Evolutionary conservation across 2,329 filamentous ascomycete genomes (phyloP).

Genomic region (Tolypocladium tropicale): DNA sequence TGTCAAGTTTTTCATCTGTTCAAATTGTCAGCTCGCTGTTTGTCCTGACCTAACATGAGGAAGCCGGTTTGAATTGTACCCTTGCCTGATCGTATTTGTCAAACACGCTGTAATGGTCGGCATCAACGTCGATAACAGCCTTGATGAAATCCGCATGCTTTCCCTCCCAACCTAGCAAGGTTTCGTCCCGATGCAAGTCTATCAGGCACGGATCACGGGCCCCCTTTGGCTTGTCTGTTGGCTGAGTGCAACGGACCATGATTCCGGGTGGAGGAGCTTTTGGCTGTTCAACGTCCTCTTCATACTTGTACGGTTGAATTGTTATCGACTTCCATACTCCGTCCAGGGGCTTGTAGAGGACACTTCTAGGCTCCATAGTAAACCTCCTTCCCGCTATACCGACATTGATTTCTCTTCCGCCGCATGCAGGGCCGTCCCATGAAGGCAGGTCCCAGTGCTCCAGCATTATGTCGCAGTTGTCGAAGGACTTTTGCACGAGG

Average conservation of each 20-base stretch:
- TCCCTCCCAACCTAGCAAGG: slow-evolving; percentile 17
- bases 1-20: slow-evolving; percentile 6
- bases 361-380: slow-evolving; percentile 6
- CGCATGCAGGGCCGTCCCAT: slow-evolving; percentile 10
- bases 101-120: slow-evolving; percentile 17
- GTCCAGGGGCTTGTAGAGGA: slow-evolving; percentile 11
- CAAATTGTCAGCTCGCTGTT: not conserved
- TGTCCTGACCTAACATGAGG: not conserved
- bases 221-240: slow-evolving; percentile 3
- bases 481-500: slow-evolving; percentile 16
- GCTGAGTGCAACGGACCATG: slow-evolving; percentile 11
- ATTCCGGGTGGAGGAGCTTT: slow-evolving; percentile 13
- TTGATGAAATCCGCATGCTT: slow-evolving; percentile 16
- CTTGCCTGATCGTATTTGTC: slow-evolving; percentile 6
- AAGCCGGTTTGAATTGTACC: not conserved
- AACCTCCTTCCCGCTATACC: slow-evolving; percentile 8
- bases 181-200: slow-evolving; percentile 15
- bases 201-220: slow-evolving; percentile 8
- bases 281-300: not conserved
- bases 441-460: slow-evolving; percentile 16
- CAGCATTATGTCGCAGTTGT: slow-evolving; percentile 19
- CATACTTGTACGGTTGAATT: slow-evolving; percentile 1
- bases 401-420: slow-evolving; percentile 5
- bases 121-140: slow-evolving; percentile 15
- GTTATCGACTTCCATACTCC: slow-evolving; percentile 9